Conservation (phyloP, 768 basidiomycete species). For the Scleroderma bovista region DNA sequence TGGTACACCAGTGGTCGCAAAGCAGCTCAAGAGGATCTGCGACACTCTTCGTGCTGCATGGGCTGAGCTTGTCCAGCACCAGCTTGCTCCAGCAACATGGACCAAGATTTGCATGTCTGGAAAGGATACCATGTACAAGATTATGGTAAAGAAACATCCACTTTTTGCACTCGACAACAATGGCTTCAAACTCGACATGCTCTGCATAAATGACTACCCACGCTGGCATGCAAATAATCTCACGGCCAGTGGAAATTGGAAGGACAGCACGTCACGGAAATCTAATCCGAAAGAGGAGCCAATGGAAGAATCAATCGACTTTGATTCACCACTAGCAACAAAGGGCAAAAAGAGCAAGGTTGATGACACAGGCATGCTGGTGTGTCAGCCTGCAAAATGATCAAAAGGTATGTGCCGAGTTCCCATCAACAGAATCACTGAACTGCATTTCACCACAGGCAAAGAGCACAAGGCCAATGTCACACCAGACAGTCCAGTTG, state of each 20-base stretch:
- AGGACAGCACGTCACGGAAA: background rate
- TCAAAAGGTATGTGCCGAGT: background rate
- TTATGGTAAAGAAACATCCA: background rate
- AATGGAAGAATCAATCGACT: background rate
- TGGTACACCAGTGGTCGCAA: background rate
- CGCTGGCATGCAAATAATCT: background rate
- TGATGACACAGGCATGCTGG: background rate
- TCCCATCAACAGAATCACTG: too few species aligned
- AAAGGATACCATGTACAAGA: background rate
- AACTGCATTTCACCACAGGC: too few species aligned
- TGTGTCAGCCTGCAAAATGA: background rate
- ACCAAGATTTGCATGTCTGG: background rate
- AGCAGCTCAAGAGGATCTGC: background rate
- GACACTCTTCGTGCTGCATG: background rate
- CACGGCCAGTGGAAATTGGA: conserved; percentile 9
- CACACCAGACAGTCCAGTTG: too few species aligned
- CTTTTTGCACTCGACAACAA: background rate
- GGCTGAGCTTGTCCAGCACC: background rate
- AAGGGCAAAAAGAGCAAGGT: background rate
- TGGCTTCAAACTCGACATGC: background rate
- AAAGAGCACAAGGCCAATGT: too few species aligned
- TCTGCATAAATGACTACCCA: background rate
- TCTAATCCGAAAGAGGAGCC: background rate
- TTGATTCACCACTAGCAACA: background rate
- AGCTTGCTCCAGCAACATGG: background rate